phyloP scores from a whole-genome alignment of 2,329 filamentous ascomycete genomes.

The Fusarium coicis region DNA sequence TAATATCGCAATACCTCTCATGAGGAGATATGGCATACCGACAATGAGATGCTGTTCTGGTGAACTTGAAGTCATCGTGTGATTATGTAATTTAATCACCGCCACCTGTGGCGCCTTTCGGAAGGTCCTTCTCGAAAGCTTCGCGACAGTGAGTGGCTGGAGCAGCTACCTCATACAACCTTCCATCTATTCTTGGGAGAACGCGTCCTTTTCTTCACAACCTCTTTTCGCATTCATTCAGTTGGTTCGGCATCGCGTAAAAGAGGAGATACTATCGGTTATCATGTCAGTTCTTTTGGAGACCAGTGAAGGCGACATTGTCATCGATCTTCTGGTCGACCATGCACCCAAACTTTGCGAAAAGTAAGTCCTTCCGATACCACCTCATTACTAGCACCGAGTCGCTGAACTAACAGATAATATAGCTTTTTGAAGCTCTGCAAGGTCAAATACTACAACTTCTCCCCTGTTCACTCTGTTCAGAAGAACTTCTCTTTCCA shows the following conservation, averaged over 20 bases:
- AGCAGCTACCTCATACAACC: slow-evolving; percentile 19
- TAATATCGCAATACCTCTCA: neutral
- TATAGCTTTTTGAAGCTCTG: slow-evolving; percentile 95
- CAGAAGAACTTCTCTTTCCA: slow-evolving; percentile 98
- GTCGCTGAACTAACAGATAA: slow-evolving; percentile 53
- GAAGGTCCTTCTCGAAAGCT: slow-evolving; percentile 11
- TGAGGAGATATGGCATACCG: neutral
- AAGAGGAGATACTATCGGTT: neutral
- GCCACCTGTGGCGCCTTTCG: slow-evolving; percentile 20
- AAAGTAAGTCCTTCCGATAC: slow-evolving; percentile 75
- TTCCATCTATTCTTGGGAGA: slow-evolving; percentile 3
- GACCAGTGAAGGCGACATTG: slow-evolving; percentile 92
- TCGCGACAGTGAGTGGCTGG: slow-evolving; percentile 30
- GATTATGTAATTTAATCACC: neutral
- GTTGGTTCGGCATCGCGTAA: neutral
- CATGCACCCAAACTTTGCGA: slow-evolving; percentile 92
- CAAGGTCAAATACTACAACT: slow-evolving; percentile 99
- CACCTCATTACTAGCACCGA: slow-evolving; percentile 19
- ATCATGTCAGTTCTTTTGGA: slow-evolving; percentile 93
- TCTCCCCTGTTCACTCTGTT: slow-evolving; percentile 88
- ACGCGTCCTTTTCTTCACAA: neutral
- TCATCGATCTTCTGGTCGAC: slow-evolving; percentile 90
- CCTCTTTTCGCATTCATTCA: neutral
- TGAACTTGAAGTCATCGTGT: neutral
- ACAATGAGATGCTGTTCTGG: neutral